Evolutionary conservation across 352 stramenopile species (phyloP).

Genomic region (Elongisporangium undulatum): DNA sequence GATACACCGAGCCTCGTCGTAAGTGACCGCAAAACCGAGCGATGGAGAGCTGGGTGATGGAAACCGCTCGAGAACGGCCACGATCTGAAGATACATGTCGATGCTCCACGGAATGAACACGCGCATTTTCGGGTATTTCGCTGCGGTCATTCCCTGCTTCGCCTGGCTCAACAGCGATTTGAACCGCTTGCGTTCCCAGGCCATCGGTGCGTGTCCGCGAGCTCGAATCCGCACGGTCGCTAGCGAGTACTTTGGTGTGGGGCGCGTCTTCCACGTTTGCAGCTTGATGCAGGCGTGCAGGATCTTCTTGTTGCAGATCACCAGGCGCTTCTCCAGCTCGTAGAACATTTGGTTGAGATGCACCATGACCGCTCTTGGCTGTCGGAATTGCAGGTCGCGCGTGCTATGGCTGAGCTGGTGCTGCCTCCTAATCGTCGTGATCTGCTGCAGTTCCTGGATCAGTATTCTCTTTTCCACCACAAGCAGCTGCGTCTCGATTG

Average conservation of each 20-base stretch:
- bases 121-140: conserved; percentile 41
- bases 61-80: conserved; percentile 33
- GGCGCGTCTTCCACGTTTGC: conserved; percentile 12
- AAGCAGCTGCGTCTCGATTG: conserved; percentile 43
- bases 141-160: background rate
- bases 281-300: conserved; percentile 44
- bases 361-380: conserved; percentile 36
- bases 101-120: conserved; percentile 74
- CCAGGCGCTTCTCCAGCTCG: conserved; percentile 46
- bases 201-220: conserved; percentile 36
- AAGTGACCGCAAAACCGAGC: conserved; percentile 44
- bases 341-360: conserved; percentile 38
- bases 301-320: conserved; percentile 64
- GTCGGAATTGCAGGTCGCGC: conserved; percentile 9
- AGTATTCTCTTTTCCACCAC: conserved; percentile 59
- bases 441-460: conserved; percentile 43
- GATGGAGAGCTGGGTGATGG: conserved; percentile 2
- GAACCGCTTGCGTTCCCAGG: conserved; percentile 37
- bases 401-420: conserved; percentile 7
- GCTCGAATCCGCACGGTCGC: conserved; percentile 25
- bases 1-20: conserved; percentile 40
- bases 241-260: conserved; percentile 25
- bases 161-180: conserved; percentile 2
- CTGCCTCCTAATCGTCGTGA: conserved; percentile 17
- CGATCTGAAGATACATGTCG: conserved; percentile 73